phyloP scores from a whole-genome alignment of 345 rosid genomes.

The Corymbia maculata region DNA sequence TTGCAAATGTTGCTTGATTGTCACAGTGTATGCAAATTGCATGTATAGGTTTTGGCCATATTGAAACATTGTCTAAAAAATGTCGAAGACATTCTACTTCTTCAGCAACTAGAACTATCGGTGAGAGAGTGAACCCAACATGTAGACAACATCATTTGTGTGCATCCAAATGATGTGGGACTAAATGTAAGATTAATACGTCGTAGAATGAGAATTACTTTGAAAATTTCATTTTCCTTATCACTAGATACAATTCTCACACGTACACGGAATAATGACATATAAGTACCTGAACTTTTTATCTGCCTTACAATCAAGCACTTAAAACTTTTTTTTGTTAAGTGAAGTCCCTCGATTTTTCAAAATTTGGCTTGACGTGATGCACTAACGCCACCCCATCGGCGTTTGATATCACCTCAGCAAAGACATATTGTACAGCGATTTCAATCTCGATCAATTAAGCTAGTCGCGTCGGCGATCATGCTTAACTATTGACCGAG shows the following conservation, averaged over 20 bases:
- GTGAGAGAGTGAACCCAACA: no score
- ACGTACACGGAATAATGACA: rapidly evolving
- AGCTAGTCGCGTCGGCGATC: no score
- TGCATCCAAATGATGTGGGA: rapidly evolving
- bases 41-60: no score
- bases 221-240: not conserved
- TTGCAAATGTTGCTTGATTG: no score
- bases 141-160: not conserved
- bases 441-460: no score
- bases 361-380: not conserved
- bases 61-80: no score
- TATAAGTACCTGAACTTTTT: not conserved
- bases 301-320: rapidly evolving
- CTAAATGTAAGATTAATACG: rapidly evolving
- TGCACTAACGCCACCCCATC: no score
- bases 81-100: no score
- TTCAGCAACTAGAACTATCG: no score
- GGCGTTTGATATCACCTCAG: not conserved
- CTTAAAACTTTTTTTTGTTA: not conserved
- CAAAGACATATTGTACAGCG: not conserved
- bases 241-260: rapidly evolving
- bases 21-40: no score
- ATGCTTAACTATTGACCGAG: no score
- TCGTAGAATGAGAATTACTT: not conserved
- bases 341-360: not conserved